Evolutionary conservation across 2,329 filamentous ascomycete species (phyloP), one percentile per base, ranked within the genome.

Genomic region (Achaetomium macrosporum): DNA sequence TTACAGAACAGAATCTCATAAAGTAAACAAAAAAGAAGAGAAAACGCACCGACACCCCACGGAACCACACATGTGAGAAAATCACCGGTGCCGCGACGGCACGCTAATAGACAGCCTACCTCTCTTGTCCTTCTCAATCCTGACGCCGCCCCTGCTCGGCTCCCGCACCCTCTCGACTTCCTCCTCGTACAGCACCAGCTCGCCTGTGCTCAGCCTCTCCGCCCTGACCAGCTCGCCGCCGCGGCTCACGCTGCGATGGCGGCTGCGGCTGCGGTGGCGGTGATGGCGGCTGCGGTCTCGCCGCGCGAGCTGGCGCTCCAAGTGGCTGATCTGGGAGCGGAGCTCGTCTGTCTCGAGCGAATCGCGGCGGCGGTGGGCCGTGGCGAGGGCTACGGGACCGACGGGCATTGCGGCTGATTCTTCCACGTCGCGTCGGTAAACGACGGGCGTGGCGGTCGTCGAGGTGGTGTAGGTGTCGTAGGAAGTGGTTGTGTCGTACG

Each of bases 71-170:
- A 12, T 12, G 16, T 13, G 56, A 57, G 55, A 60, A 58, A 59
- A 53, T 61, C 63, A 62, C 68, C 76, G 69, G 72, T 75, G 81
- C 71, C 83, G 79, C 74, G 84, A 83, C 66, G 87, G 87, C 71
- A 88, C 81, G 75, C 87, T 88, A 74, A 91, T 84, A 76, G 84
- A 82, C 83, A 93, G 84, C 87, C 85, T 93, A 95, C 91, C 90
- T 90, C 88, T 93, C 77, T 86, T 86, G 74, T 96, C 90, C 77
- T 87, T 90, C 73, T 90, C 87, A 64, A 96, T 83, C 62, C 86
- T 77, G 58, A 87, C 75, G 50, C 80, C 80, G 66, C 73, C 78
- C 64, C 72, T 72, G 45, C 19, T 31, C 16, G 74, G 72, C 63
- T 78, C 76, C 59, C 78, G 73, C 47, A 81, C 68, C 63, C 71